A percentile compares a stretch with the other conserved stretches of the same genome.
Conservation (phyloP, 495 filamentous ascomycete species). For the Daldinia childiae region DNA sequence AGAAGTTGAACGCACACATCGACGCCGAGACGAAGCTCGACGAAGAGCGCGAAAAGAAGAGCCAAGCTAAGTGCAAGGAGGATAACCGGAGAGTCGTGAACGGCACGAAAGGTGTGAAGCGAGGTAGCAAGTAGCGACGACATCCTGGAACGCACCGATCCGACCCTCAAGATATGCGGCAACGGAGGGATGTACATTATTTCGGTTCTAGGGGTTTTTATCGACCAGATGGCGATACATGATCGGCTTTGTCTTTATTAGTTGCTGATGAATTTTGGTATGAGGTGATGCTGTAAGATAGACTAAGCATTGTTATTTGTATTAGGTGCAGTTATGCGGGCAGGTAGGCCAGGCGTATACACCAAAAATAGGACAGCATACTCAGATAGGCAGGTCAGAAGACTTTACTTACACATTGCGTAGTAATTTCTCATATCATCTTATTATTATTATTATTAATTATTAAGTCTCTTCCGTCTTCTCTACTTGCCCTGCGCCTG, state of each 20-base stretch:
- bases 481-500: conserved; percentile 5
- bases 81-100: not conserved
- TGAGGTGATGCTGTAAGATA: conserved; percentile 9
- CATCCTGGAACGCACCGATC: conserved; percentile 1
- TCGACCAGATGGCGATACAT: not conserved
- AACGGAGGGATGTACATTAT: not conserved
- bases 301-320: conserved; percentile 20
- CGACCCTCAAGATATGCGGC: not conserved
- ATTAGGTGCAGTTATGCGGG: not conserved
- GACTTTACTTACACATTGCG: conserved; percentile 20
- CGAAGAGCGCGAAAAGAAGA: conserved; percentile 29
- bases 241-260: not conserved
- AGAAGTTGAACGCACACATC: conserved; percentile 31
- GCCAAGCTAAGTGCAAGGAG: conserved; percentile 6
- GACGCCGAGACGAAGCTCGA: conserved; percentile 44
- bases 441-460: not conserved
- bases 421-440: not conserved
- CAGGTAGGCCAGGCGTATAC: not conserved
- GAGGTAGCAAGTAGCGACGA: conserved; percentile 13
- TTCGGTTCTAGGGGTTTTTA: not conserved
- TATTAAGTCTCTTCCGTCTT: conserved; percentile 5
- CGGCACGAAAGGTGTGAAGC: conserved; percentile 7
- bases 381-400: not conserved
- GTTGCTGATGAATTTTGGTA: conserved; percentile 1
- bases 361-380: not conserved